Conservation (phyloP, 208 protist genomes). For the Trypanosoma theileri region DNA sequence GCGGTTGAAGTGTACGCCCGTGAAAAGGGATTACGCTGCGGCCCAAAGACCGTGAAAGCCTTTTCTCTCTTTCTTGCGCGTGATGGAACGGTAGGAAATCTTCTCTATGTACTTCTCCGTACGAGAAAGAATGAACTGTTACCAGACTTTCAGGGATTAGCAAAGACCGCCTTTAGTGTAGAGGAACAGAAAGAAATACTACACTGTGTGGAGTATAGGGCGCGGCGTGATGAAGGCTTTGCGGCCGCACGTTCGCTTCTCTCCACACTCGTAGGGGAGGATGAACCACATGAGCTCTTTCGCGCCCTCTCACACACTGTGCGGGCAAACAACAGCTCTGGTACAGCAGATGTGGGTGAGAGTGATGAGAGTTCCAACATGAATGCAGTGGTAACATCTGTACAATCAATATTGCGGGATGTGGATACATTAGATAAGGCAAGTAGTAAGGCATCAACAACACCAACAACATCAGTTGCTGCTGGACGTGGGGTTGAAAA, state of each 20-base stretch:
- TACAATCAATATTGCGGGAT: constrained; percentile 12
- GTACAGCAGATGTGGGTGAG: not conserved
- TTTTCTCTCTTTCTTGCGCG: constrained; percentile 37
- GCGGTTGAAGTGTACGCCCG: constrained; percentile 50
- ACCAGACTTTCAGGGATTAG: constrained; percentile 37
- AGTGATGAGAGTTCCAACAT: not conserved
- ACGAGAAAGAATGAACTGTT: constrained; percentile 55
- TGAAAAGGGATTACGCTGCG: constrained; percentile 76
- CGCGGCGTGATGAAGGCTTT: constrained; percentile 21
- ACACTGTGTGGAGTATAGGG: constrained; percentile 21
- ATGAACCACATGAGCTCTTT: constrained; percentile 14
- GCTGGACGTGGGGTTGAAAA: not conserved
- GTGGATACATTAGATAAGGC: constrained; percentile 26
- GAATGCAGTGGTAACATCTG: not conserved
- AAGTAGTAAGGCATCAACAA: not conserved
- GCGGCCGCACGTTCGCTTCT: constrained; percentile 31
- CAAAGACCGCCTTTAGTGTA: constrained; percentile 39
- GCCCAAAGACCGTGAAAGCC: constrained; percentile 58
- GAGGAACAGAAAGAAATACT: constrained; percentile 28
- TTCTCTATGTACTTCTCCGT: constrained; percentile 62
- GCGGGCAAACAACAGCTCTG: not conserved
- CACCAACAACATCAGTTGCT: no score
- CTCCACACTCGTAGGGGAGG: constrained; percentile 28
- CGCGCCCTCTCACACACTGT: constrained; percentile 2
- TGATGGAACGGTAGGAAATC: constrained; percentile 32